Evolutionary conservation across 1,284 basidiomycete species (phyloP).

Genomic region (Rhodotorula sp.): DNA sequence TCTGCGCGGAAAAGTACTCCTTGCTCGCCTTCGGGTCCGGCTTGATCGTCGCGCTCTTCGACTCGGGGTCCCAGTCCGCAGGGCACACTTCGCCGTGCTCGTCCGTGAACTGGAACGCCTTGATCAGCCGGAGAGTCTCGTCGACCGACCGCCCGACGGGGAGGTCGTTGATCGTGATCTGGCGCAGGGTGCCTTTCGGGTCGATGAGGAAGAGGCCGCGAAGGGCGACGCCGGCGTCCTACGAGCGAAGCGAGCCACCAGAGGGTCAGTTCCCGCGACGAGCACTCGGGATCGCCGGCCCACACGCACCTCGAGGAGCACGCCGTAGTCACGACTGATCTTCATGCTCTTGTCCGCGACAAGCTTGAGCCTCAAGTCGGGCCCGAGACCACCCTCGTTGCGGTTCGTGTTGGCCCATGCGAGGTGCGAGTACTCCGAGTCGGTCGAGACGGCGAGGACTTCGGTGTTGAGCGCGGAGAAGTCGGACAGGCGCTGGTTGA

Average conservation of each 20-base stretch:
- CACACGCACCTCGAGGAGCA: constrained; percentile 61
- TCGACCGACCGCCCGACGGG: constrained; percentile 87
- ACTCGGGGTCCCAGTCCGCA: constrained; percentile 69
- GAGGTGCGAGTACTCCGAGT: constrained; percentile 82
- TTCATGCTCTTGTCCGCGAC: constrained; percentile 58
- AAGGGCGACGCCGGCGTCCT: constrained; percentile 75
- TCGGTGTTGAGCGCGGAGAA: constrained; percentile 71
- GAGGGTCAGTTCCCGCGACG: neutral
- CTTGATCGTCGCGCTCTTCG: constrained; percentile 12
- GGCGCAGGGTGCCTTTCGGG: constrained; percentile 75
- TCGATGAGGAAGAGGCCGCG: constrained; percentile 87
- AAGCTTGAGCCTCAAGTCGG: constrained; percentile 74
- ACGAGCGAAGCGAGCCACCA: neutral
- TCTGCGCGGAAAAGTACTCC: constrained; percentile 17
- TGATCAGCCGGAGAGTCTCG: constrained; percentile 80
- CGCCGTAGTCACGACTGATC: constrained; percentile 66
- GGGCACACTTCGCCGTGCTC: constrained; percentile 80
- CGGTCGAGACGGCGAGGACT: constrained; percentile 71
- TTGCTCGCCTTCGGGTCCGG: constrained; percentile 7
- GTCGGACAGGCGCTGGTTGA: constrained; percentile 74
- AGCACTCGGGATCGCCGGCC: no score
- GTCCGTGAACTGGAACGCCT: constrained; percentile 83
- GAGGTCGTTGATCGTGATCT: constrained; percentile 83
- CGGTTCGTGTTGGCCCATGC: constrained; percentile 69
- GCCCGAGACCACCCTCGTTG: constrained; percentile 77